Evolutionary conservation across 2,329 filamentous ascomycete genomes (phyloP).

Genomic region (Lasiodiplodia gonubiensis): DNA sequence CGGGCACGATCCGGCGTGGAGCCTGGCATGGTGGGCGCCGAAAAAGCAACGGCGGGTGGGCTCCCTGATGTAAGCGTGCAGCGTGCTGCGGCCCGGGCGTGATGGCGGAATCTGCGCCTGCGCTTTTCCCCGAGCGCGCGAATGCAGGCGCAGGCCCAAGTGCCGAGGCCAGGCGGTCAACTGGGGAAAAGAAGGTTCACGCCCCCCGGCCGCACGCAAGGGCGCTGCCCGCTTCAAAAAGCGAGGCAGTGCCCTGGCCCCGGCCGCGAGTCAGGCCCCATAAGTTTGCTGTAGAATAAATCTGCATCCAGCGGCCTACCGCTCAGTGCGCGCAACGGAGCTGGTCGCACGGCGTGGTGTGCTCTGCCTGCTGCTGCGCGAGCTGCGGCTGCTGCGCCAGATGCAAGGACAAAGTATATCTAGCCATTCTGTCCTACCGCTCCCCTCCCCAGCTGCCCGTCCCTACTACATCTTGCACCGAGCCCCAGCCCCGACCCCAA

Average conservation of each 20-base stretch:
- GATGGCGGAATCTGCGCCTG: conserved; percentile 17
- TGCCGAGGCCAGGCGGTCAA: conserved; percentile 27
- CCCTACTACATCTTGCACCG: conserved; percentile 15
- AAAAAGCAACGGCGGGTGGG: conserved; percentile 23
- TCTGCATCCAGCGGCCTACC: conserved; percentile 22
- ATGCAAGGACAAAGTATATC: conserved; percentile 29
- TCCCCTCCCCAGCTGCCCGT: conserved; percentile 26
- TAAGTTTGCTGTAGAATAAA: conserved; percentile 26
- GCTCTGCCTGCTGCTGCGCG: conserved; percentile 22
- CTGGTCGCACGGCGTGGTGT: conserved; percentile 26
- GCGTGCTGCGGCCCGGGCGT: conserved; percentile 20
- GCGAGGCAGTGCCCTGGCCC: conserved; percentile 19
- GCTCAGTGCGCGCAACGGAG: conserved; percentile 17
- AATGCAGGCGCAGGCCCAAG: conserved; percentile 1
- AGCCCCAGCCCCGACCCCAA: conserved; percentile 13
- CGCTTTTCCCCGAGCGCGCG: conserved; percentile 18
- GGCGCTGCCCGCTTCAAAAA: conserved; percentile 23
- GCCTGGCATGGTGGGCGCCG: not conserved
- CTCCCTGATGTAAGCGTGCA: conserved; percentile 24
- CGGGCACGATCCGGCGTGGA: conserved; percentile 15
- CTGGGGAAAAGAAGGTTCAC: conserved; percentile 27
- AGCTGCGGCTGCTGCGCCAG: conserved; percentile 22
- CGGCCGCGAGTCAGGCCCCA: conserved; percentile 24
- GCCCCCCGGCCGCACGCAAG: conserved; percentile 22
- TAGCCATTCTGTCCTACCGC: conserved; percentile 26